A percentile compares a stretch with the other conserved stretches of the same genome.
These are phyloP conservation scores for Umbelopsis isabellina DNA, from an alignment of 192 early-diverging fungal genomes.

Conservation along the genomic window DNA sequence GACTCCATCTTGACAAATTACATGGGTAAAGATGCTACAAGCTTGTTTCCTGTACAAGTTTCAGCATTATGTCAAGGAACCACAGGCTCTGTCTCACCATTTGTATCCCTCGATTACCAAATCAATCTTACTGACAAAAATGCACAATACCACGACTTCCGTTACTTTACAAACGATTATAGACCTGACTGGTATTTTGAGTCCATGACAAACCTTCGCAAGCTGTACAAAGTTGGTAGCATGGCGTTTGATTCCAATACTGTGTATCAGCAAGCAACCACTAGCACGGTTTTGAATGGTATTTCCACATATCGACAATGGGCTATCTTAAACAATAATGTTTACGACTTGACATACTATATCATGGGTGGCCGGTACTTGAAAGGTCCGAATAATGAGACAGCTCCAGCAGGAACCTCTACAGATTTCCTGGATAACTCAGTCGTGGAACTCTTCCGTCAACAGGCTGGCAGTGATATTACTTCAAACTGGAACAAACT, in stretches of 20 bases:
- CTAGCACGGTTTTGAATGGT: conserved; percentile 32
- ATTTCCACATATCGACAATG: conserved; percentile 45
- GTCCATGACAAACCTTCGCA: conserved; percentile 61
- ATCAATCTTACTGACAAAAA: conserved; percentile 51
- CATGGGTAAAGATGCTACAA: conserved; percentile 66
- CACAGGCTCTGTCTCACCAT: conserved; percentile 54
- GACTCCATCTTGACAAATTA: conserved; percentile 67
- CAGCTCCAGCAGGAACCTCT: conserved; percentile 43
- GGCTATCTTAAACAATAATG: conserved; percentile 70
- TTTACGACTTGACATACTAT: conserved; percentile 77
- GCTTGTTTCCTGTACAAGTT: conserved; percentile 73
- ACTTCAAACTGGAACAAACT: conserved; percentile 59
- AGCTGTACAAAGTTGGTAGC: conserved; percentile 67
- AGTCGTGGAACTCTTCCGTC: conserved; percentile 67
- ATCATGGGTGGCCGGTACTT: conserved; percentile 55
- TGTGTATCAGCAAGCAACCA: conserved; percentile 54
- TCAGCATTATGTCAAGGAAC: conserved; percentile 65
- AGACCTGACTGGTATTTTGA: conserved; percentile 73
- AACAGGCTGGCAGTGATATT: conserved; percentile 67
- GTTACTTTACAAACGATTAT: conserved; percentile 61
- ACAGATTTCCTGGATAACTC: conserved; percentile 61
- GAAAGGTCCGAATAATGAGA: conserved; percentile 42
- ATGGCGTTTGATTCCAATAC: conserved; percentile 63
- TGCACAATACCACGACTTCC: conserved; percentile 72
- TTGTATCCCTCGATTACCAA: conserved; percentile 53